Base-by-base conservation (phyloP, 1,284 basidiomycete genomes). In the Afroboletus lepidellus region DNA sequence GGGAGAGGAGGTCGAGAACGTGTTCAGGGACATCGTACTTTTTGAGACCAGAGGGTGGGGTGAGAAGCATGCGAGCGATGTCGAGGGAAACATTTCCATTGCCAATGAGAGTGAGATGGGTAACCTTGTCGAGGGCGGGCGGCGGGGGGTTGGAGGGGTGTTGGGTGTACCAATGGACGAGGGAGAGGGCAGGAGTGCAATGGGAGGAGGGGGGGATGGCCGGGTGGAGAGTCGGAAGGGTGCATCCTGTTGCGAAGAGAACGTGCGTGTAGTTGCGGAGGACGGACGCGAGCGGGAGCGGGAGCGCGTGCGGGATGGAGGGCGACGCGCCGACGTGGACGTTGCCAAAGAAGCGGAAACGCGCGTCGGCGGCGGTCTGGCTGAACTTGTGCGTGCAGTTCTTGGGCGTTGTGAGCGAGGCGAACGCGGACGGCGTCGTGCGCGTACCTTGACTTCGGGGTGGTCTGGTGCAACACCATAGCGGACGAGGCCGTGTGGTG, bases 381-480 rank as follows among this genome's bases (percentile, higher is more conserved):
- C 94, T 92, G 60, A 99, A 99, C 72, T 97, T 98, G 74, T 97
- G 84, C 41, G 91, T 93, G 71, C 95, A 98, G 69, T 99, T 99
- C 94, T 98, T 34, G 34, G 37, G 18, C 33, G 18, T 4, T 8
- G 48, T 68, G 42, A 62, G 57, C 27, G 20, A 33, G 24, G 45
- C 32, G 16, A 52, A 47, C 38, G 42, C 38, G 5, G 51, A 32
- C n/a, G 45, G 42, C 16, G 52, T 20, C 21, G 38, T 32, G 38
- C 33, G 71, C 80, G 48, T 64, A 88, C 94, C 81, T 98, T 99
- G 66, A 99, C 96, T 75, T 99, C 96, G 1, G 96, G 94, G 71
- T 99, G 97, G 73, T 99, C 97, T 36, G 97, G 96, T 9, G 97
- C 97, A 8, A 99, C 97, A 1, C 97, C 96, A 64, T 97, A 99